Evolutionary conservation across 2,329 filamentous ascomycete genomes (phyloP), one percentile per base, ranked within the genome.

Genomic region (Claviceps digitariae): DNA sequence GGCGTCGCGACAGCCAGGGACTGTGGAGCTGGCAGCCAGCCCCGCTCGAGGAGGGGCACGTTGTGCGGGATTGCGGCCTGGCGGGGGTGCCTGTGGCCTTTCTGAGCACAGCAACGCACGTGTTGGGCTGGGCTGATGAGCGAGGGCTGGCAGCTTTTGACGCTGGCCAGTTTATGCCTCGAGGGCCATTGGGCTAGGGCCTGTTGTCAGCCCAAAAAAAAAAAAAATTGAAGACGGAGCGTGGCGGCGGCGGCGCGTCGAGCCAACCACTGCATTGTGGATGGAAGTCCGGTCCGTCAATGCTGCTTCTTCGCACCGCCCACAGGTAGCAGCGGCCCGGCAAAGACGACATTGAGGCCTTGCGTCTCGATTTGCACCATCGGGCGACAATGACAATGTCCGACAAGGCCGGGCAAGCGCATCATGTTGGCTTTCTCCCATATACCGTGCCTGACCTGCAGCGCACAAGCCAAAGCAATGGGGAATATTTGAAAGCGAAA

Each of bases 41-140:
- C 55, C 55, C 55, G 55, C 52, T 51, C 29, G 25, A 49, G 41
- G 52, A 56, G 55, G 52, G 55, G 44, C 50, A 45, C 8, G 25
- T 43, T 36, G 44, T 25, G 25, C 4, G n/a, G 25, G 31, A 13
- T 46, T 45, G 52, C 27, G 36, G 36, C 31, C 48, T 34, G 45
- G 45, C 27, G 45, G 45, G 27, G 27, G 25, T 2, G 29, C 10
- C 15, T 15, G 17, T 20, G 17, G 38, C 13, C 48, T 50, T 17
- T 29, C 17, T 13, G n/a, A 23, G 43, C 23, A 9, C 27, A 29
- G 27, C 27, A 29, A 8, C 27, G 27, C 27, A 5, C 25, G 25
- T 31, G 8, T 21, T 47, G 13, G 4, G 17, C 21, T 17, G 17
- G 27, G 27, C 27, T 4, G n/a, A n/a, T n/a, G n/a, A n/a, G n/a